Evolutionary conservation across 495 filamentous ascomycete species (phyloP), one percentile per base, ranked within the genome.

Genomic region (Beverwykella pulmonaria): DNA sequence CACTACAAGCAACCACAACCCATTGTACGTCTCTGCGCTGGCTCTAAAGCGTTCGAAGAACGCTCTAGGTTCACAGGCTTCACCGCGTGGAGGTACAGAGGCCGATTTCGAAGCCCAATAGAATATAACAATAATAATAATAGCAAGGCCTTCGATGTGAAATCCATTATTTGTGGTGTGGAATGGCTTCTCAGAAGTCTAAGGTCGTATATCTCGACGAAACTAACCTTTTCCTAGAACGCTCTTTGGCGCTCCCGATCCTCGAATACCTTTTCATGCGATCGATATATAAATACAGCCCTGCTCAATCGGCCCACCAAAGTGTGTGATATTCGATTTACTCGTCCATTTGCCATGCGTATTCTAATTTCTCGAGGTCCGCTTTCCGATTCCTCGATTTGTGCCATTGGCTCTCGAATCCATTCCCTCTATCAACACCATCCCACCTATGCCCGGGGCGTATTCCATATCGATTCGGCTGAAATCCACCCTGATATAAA

Each of bases 331-430:
- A n/a, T 44, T 9, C 8, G 17, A 4, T 14, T 61, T 46, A 94
- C 69, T 91, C 90, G 80, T 97, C 93, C 88, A 93, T 92, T 83
- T 96, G 91, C 94, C 93, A 98, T 55, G 88, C 83, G 78, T 97
- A 97, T 73, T 96, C 90, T 77, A 97, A 74, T 39, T 89, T 84
- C 75, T 88, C 88, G 64, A 87, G 81, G 75, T 90, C 86, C 73
- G 84, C 84, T 76, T 82, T 86, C 74, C 84, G 78, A 78, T 96
- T 96, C 75, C 90, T 80, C 27, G 92, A 90, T 74, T 88, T 87
- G 79, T 98, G 98, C 82, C 91, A 89, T 77, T 97, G 91, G 77
- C 85, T 91, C 81, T 98, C 94, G 74, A 96, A 98, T 46, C 93
- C 92, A 82, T 90, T 98, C 22, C 89, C 82, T 68, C 94, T 82